These are phyloP conservation scores for Oryza nivara DNA, from an alignment of 176 grass and related monocot genomes.

Conservation along the genomic window DNA sequence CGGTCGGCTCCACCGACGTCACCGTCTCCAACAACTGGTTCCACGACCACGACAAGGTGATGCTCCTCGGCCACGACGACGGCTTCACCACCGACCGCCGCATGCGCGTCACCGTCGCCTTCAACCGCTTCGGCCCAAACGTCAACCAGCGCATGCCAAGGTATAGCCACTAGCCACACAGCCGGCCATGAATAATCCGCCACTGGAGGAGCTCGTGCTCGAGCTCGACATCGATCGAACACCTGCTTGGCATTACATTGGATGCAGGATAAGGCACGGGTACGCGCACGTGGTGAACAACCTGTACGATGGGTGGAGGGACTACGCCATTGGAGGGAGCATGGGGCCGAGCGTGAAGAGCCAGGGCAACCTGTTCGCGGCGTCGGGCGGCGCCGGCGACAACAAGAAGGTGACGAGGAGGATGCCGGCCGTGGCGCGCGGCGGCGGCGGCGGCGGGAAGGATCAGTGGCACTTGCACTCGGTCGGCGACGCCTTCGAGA, in stretches of 20 bases:
- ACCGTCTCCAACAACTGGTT: conserved; percentile 98
- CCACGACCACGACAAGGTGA: conserved; percentile 83
- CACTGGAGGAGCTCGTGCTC: no score
- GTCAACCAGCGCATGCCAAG: conserved; percentile 94
- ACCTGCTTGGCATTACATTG: not conserved
- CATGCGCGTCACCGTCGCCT: conserved; percentile 83
- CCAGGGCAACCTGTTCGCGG: conserved; percentile 78
- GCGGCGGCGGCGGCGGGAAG: not conserved
- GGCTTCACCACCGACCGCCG: conserved; percentile 42
- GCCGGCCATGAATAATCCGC: no score
- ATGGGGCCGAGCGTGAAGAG: conserved; percentile 72
- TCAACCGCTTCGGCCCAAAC: conserved; percentile 78
- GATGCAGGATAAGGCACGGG: conserved; percentile 67
- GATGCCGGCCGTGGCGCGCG: conserved; percentile 20
- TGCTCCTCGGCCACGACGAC: conserved; percentile 88
- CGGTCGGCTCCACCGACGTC: conserved; percentile 66
- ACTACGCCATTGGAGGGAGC: conserved; percentile 90
- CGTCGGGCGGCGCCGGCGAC: conserved; percentile 29
- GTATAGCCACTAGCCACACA: not conserved
- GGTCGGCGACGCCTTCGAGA: conserved; percentile 61
- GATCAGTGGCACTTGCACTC: conserved; percentile 69
- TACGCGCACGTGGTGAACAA: conserved; percentile 88
- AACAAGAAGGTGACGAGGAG: conserved; percentile 65
- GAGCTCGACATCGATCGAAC: not conserved
- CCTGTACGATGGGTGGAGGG: conserved; percentile 70